phyloP scores from a whole-genome alignment of 2,329 filamentous ascomycete species.

The Epichloe glyceriae region DNA sequence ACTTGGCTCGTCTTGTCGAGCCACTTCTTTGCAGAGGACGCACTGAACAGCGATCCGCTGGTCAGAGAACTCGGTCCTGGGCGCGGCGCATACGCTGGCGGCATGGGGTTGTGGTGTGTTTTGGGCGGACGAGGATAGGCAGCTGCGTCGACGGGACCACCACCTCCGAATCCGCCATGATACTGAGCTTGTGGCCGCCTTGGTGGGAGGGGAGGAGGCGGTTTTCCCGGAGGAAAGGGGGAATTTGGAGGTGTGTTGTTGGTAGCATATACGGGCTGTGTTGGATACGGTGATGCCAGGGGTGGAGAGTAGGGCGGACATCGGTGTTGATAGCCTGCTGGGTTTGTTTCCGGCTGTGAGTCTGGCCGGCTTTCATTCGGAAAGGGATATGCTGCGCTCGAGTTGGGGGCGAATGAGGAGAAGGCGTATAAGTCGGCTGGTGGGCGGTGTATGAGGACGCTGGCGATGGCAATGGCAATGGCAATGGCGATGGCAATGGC shows the following conservation, averaged over 20 bases:
- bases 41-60: constrained; percentile 17
- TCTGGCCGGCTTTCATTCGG: not conserved
- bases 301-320: constrained; percentile 1
- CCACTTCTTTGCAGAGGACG: constrained; percentile 22
- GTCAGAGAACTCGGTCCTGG: constrained; percentile 10
- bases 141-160: constrained; percentile 11
- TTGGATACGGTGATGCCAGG: constrained; percentile 3
- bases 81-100: constrained; percentile 7
- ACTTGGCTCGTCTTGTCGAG: constrained; percentile 22
- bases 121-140: constrained; percentile 20
- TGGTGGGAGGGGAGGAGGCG: constrained; percentile 17
- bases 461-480: too few species aligned
- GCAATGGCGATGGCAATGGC: not conserved
- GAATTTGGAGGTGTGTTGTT: not conserved
- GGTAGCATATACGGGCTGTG: constrained; percentile 6
- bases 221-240: not conserved
- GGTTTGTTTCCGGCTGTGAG: not conserved
- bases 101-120: constrained; percentile 17
- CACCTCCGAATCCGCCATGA: constrained; percentile 10
- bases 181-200: constrained; percentile 11
- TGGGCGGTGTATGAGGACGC: constrained; percentile 1
- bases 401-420: constrained; percentile 1
- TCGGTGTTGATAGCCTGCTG: not conserved
- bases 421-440: constrained; percentile 7
- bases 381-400: not conserved